Evolutionary conservation across 2,329 filamentous ascomycete species (phyloP).

Genomic region (Cladosporium phlei): DNA sequence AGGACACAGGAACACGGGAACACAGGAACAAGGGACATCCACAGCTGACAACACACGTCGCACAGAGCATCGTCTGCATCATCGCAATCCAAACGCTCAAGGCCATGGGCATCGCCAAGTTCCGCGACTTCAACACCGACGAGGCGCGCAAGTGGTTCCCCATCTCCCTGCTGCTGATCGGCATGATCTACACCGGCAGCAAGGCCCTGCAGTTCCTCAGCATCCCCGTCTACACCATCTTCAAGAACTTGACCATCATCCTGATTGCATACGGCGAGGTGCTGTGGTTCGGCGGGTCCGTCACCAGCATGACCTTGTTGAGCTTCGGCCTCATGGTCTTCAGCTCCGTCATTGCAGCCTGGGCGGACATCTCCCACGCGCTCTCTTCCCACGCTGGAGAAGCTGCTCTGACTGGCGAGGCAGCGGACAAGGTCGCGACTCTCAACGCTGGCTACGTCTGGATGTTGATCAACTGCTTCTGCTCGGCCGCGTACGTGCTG

Average conservation of each 20-base stretch:
- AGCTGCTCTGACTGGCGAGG: slow-evolving; percentile 44
- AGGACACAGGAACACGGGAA: background rate
- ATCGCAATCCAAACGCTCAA: slow-evolving; percentile 79
- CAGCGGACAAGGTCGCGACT: slow-evolving; percentile 71
- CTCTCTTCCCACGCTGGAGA: slow-evolving; percentile 53
- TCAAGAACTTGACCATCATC: slow-evolving; percentile 99
- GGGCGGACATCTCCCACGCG: slow-evolving; percentile 91
- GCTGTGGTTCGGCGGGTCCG: slow-evolving; percentile 92
- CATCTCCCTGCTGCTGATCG: slow-evolving; percentile 88
- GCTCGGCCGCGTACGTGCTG: slow-evolving; percentile 82
- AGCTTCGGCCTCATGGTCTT: slow-evolving; percentile 96
- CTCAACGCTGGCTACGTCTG: slow-evolving; percentile 93
- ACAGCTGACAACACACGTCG: background rate
- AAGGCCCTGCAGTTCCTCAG: slow-evolving; percentile 95
- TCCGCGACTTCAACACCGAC: slow-evolving; percentile 75
- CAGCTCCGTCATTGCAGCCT: slow-evolving; percentile 89
- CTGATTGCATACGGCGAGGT: slow-evolving; percentile 98
- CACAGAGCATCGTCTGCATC: slow-evolving; percentile 82
- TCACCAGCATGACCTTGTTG: slow-evolving; percentile 79
- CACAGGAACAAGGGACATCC: slow-evolving; percentile 3
- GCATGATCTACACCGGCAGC: slow-evolving; percentile 98
- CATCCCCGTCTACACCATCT: slow-evolving; percentile 98
- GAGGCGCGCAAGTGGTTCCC: slow-evolving; percentile 98
- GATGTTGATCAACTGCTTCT: slow-evolving; percentile 97
- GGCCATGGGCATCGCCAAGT: slow-evolving; percentile 73